A percentile compares a stretch with the other conserved stretches of the same genome.
phyloP scores from a whole-genome alignment of 768 basidiomycete genomes.

The Pisolithus microcarpus region DNA sequence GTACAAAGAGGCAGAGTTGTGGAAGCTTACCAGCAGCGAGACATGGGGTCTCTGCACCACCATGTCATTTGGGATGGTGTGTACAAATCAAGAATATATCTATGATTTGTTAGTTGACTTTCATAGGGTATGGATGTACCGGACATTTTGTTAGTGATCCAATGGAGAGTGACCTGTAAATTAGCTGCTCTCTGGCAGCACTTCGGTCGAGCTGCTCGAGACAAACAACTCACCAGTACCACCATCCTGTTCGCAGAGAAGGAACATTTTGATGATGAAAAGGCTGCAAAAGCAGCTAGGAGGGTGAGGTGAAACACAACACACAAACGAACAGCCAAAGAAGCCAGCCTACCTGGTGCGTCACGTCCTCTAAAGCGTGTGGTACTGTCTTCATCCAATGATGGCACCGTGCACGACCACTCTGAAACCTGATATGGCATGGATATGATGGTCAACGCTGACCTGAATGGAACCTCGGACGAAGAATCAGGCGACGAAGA shows the following conservation, averaged over 20 bases:
- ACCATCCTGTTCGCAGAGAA: constrained; percentile 24
- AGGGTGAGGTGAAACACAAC: neutral
- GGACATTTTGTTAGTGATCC: constrained; percentile 29
- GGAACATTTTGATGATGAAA: constrained; percentile 19
- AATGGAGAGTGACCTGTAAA: constrained; percentile 22
- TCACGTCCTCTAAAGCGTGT: too few species aligned
- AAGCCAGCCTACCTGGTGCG: neutral
- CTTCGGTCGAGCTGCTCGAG: constrained; percentile 24
- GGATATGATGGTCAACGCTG: too few species aligned
- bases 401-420: too few species aligned
- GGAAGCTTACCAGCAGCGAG: constrained; percentile 8
- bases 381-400: too few species aligned
- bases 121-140: constrained; percentile 30
- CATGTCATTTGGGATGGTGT: constrained; percentile 32
- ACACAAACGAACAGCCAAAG: neutral
- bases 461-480: too few species aligned
- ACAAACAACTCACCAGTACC: constrained; percentile 8
- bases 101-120: too few species aligned
- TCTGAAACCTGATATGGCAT: too few species aligned
- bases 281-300: neutral
- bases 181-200: constrained; percentile 27
- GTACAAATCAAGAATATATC: neutral
- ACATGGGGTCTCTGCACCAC: constrained; percentile 24
- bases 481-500: too few species aligned
- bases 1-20: constrained; percentile 11